phyloP scores from a whole-genome alignment of 1,139 yeast genomes.

The Geotrichum citri-aurantii region DNA sequence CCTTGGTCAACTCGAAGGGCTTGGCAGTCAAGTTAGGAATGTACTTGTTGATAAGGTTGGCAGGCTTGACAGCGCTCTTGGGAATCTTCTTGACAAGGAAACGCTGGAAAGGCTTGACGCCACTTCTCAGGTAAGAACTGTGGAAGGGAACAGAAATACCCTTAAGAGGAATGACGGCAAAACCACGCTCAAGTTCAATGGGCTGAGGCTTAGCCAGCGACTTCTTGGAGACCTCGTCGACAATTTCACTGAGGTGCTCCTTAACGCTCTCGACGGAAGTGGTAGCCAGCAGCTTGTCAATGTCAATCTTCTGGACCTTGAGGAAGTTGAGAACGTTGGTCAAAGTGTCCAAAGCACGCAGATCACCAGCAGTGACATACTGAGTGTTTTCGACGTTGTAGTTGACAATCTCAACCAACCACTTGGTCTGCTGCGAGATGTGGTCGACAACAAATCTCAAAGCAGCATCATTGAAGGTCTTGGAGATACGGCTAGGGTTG shows the following conservation, averaged over 20 bases:
- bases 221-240: slow-evolving; percentile 74
- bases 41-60: slow-evolving; percentile 87
- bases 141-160: slow-evolving; percentile 99
- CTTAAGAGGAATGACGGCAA: slow-evolving; percentile 95
- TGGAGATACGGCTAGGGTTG: slow-evolving; percentile 87
- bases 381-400: slow-evolving; percentile 97
- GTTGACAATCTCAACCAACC: slow-evolving; percentile 97
- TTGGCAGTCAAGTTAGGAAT: slow-evolving; percentile 98
- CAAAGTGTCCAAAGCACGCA: slow-evolving; percentile 88
- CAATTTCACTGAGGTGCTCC: slow-evolving; percentile 80
- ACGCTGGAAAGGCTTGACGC: slow-evolving; percentile 98
- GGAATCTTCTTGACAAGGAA: slow-evolving; percentile 95
- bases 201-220: slow-evolving; percentile 90
- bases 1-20: slow-evolving; percentile 93
- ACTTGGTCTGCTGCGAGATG: slow-evolving; percentile 71
- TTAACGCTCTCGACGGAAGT: slow-evolving; percentile 83
- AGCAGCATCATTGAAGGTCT: slow-evolving; percentile 89
- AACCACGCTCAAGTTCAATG: slow-evolving; percentile 94
- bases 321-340: slow-evolving; percentile 89
- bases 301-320: slow-evolving; percentile 89
- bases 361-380: slow-evolving; percentile 97
- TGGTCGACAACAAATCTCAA: slow-evolving; percentile 91
- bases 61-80: slow-evolving; percentile 90
- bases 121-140: slow-evolving; percentile 92
- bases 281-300: slow-evolving; percentile 76